Base-by-base conservation (phyloP, 2,329 filamentous ascomycete species). In the Phyllosticta citriasiana region DNA sequence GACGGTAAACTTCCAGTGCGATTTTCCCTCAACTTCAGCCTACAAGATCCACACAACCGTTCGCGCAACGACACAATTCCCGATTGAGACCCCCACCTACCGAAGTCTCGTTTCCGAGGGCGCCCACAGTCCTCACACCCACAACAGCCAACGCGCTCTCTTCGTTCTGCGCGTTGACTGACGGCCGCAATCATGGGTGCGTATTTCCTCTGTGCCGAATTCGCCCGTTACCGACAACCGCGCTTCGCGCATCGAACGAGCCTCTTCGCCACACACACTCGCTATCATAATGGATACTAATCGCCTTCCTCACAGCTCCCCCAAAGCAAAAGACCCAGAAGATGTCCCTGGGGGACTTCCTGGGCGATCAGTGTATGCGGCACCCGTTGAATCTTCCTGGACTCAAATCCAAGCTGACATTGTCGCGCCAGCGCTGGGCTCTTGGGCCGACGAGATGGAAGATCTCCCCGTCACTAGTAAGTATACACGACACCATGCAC, bases 401-500 rank as follows among this genome's bases (percentile, higher is more conserved):
- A 55, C 35, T 65, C 57, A 60, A 55, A 53, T 26, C 40, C 62
- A 63, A 57, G 70, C 71, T 73, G 65, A 72, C 69, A 47, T 47
- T 22, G 47, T 63, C 55, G 57, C 57, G 63, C 64, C 71, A 88
- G 86, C 83, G 71, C 82, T 87, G 73, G 91, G 93, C 73, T 97
- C 94, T 69, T 99, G 94, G 94, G 94, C 94, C 71, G 95, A 99
- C 79, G 94, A 99, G 76, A 96, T 99, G 80, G 94, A 99, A 78
- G 91, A 96, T 72, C 80, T 82, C 77, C 83, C 83, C 65, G 83
- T 89, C 67, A 84, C 86, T 76, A 80, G 89, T 93, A 82, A 80
- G 86, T 71, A 16, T 16, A 19, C 2, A 4, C 19, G 12, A 9
- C 26, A n/a, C 22, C 33, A 7, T 9, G 53, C 9, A 30, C 27